These are phyloP conservation scores for Erysimum pusillum DNA, from an alignment of 441 rosid species.

Conservation along the genomic window DNA sequence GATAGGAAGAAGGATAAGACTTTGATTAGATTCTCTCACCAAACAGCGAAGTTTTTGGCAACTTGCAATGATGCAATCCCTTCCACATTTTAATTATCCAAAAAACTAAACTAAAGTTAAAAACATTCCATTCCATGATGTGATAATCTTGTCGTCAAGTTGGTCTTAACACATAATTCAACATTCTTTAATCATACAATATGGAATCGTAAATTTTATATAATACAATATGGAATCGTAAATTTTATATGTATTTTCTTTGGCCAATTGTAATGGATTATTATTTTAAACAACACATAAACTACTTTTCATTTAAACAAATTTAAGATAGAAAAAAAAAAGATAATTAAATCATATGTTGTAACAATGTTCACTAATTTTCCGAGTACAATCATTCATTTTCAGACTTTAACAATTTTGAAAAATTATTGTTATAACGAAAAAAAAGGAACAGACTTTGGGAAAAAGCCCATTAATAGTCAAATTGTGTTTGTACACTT, in stretches of 20 bases:
- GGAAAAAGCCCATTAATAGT: constrained; percentile 26
- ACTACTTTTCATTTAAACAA: not conserved
- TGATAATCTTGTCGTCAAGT: constrained; percentile 36
- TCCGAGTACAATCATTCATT: not conserved
- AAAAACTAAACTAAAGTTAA: constrained; percentile 25
- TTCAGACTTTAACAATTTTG: not conserved
- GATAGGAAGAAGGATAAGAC: constrained; percentile 32
- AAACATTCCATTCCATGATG: constrained; percentile 41
- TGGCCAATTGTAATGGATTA: constrained; percentile 1
- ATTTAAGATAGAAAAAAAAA: not conserved
- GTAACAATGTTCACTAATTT: not conserved
- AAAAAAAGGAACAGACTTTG: not conserved
- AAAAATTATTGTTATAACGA: not conserved
- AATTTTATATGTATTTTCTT: constrained; percentile 8
- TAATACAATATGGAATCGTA: constrained; percentile 34
- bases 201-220: constrained; percentile 18
- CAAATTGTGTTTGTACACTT: not conserved
- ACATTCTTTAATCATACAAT: constrained; percentile 36
- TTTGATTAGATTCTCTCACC: constrained; percentile 34
- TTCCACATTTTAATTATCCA: constrained; percentile 35
- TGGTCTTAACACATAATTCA: constrained; percentile 33
- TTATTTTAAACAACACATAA: not conserved
- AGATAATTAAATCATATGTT: not conserved
- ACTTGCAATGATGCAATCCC: constrained; percentile 39
- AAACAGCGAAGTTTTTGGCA: constrained; percentile 30